phyloP scores from a whole-genome alignment of 495 filamentous ascomycete genomes.

The Saxophila tyrrhenica region DNA sequence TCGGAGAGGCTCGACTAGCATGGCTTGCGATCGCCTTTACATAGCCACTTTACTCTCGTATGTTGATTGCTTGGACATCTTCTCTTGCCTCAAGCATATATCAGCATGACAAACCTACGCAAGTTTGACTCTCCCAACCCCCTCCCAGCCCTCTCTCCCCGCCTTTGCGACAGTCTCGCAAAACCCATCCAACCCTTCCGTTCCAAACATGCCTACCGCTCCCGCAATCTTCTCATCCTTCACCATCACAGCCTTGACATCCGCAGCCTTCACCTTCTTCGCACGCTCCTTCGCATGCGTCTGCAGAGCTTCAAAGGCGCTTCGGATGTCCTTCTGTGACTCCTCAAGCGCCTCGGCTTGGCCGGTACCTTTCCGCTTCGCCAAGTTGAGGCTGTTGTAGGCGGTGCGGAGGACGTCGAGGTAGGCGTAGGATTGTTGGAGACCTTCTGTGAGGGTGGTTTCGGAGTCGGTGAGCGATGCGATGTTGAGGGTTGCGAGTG shows the following conservation, averaged over 20 bases:
- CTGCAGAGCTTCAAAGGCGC: background rate
- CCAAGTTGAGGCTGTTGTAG: background rate
- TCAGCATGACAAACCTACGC: background rate
- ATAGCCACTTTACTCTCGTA: no score
- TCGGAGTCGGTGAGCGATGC: no score
- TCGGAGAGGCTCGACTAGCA: no score
- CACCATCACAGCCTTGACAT: constrained; percentile 2
- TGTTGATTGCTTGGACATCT: no score
- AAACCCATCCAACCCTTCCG: constrained; percentile 1
- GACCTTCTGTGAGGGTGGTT: background rate
- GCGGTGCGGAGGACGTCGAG: constrained; percentile 6
- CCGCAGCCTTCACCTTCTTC: background rate
- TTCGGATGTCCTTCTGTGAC: background rate
- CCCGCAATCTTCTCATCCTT: background rate
- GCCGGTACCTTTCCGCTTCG: background rate
- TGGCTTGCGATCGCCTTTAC: no score
- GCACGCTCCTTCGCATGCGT: constrained; percentile 2
- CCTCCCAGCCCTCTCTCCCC: constrained; percentile 18
- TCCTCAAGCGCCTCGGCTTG: background rate
- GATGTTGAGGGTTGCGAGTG: constrained; percentile 1
- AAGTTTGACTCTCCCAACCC: constrained; percentile 2
- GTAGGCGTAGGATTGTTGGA: constrained; percentile 5
- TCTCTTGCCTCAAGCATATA: no score
- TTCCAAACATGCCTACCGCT: constrained; percentile 2
- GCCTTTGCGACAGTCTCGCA: constrained; percentile 8